Base-by-base conservation (phyloP, 108 stramenopile species). In the Skeletonema potamos region DNA sequence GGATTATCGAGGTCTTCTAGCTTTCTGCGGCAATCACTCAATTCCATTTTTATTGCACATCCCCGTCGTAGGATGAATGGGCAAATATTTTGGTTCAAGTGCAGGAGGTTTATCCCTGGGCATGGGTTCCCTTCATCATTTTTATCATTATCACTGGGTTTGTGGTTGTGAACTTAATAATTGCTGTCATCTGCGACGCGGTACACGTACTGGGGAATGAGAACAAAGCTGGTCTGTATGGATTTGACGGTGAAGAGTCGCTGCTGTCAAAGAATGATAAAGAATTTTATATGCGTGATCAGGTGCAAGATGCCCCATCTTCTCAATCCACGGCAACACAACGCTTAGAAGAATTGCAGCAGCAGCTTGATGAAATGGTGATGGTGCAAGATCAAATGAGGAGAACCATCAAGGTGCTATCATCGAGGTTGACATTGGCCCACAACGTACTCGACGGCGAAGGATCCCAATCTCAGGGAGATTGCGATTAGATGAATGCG, bases 151-250 rank as follows among this genome's bases (percentile, higher is more conserved):
- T 86, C 39, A 80, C 87, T 17, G 91, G 86, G 27, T 92, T 92
- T 72, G 81, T 92, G 10, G 83, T 88, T 12, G 85, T 89, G 15
- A 92, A 92, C 63, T 68, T 92, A 30, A 89, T 92, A 46, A 88
- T 92, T 82, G 91, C 91, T 54, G 88, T 92, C 22, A 92, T 92
- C 62, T 92, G 91, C 36, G 91, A 92, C 56, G 88, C 88, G 44
- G 81, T 92, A 44, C 62, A 83, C 10, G 73, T 84, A 2, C 44
- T 92, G 61, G 60, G 83, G 18, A 74, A 73, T 6, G 77, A 82
- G 24, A 82, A 79, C 15, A 79, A 78, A 46, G 87, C 87, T 29
- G 85, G 81, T 22, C 26, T 91, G 10, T 66, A 84, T 9, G 89
- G 89, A 36, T 57, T 62, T 28, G 83, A 55, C 22, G 77, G 41